A percentile compares a stretch with the other conserved stretches of the same genome.
phyloP scores from a whole-genome alignment of 371 early-diverging fungal genomes.

The Apophysomyces elegans region DNA sequence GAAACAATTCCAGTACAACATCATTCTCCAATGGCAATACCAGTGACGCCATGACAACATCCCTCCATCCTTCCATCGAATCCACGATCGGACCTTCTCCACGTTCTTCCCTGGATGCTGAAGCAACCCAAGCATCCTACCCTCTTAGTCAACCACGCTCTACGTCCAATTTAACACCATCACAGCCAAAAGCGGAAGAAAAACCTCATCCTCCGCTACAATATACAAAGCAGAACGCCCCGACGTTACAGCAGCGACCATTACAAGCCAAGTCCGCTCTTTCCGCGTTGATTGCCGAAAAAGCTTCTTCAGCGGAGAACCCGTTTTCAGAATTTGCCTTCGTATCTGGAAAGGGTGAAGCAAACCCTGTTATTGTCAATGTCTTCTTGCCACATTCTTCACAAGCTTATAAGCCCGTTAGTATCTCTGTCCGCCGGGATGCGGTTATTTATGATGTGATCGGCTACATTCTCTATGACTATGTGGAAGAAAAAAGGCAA shows the following conservation, averaged over 20 bases:
- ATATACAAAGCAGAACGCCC: conserved; percentile 12
- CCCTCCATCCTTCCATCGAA: conserved; percentile 49
- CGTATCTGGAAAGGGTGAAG: conserved; percentile 66
- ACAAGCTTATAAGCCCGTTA: conserved; percentile 61
- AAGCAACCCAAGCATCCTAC: conserved; percentile 21
- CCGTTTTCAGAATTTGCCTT: conserved; percentile 76
- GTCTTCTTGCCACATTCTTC: conserved; percentile 65
- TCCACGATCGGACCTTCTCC: conserved; percentile 51
- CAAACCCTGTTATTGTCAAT: conserved; percentile 62
- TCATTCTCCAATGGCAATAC: conserved; percentile 24
- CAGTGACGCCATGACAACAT: conserved; percentile 22
- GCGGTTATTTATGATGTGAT: conserved; percentile 85
- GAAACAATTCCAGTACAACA: conserved; percentile 25
- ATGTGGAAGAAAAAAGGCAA: conserved; percentile 42
- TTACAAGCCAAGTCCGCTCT: conserved; percentile 53
- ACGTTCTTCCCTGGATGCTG: conserved; percentile 35
- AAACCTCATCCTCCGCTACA: conserved; percentile 12
- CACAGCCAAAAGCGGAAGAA: conserved; percentile 9
- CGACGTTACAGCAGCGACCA: conserved; percentile 1
- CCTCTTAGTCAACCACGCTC: conserved; percentile 11
- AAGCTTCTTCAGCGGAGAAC: conserved; percentile 65
- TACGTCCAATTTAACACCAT: conserved; percentile 1
- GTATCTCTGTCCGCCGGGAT: conserved; percentile 76
- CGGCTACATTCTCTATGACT: conserved; percentile 32
- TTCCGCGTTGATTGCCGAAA: conserved; percentile 65